phyloP scores from a whole-genome alignment of 495 filamentous ascomycete genomes.

The Aspergillus avenaceus region DNA sequence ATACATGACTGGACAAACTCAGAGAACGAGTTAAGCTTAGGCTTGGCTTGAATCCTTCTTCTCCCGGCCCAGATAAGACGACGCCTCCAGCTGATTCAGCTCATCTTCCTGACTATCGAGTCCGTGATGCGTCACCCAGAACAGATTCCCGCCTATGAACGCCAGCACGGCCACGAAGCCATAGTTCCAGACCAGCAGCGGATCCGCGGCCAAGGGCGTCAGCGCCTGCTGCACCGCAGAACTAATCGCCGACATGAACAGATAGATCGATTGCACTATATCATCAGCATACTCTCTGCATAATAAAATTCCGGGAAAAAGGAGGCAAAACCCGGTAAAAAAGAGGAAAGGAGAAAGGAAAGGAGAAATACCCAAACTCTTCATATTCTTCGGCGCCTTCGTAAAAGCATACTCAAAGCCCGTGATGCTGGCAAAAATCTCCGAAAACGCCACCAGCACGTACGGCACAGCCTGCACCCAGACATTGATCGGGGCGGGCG shows the following conservation, averaged over 20 bases:
- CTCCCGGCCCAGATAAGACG: conserved; percentile 15
- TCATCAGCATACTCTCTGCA: no score
- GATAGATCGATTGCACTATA: conserved; percentile 58
- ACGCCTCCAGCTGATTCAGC: conserved; percentile 48
- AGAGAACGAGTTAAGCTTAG: no score
- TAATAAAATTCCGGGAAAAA: no score
- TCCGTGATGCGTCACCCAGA: conserved; percentile 53
- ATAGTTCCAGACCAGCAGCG: conserved; percentile 63
- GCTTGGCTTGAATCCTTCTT: no score
- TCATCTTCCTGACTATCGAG: conserved; percentile 62
- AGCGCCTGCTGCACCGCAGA: conserved; percentile 62
- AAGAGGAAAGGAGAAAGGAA: background rate
- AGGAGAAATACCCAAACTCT: conserved; percentile 25
- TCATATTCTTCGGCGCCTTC: conserved; percentile 36
- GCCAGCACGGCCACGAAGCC: conserved; percentile 58
- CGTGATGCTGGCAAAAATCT: conserved; percentile 62
- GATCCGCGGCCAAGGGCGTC: conserved; percentile 57
- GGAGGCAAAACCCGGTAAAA: no score
- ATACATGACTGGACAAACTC: no score
- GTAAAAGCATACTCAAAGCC: conserved; percentile 46
- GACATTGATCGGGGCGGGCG: conserved; percentile 44
- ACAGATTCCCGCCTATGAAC: conserved; percentile 50
- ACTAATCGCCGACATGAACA: conserved; percentile 61
- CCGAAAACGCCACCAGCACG: conserved; percentile 59
- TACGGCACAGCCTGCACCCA: conserved; percentile 58